Evolutionary conservation across 257 asterid genomes (phyloP), one percentile per base, ranked within the genome.

Genomic region (Plantago major): DNA sequence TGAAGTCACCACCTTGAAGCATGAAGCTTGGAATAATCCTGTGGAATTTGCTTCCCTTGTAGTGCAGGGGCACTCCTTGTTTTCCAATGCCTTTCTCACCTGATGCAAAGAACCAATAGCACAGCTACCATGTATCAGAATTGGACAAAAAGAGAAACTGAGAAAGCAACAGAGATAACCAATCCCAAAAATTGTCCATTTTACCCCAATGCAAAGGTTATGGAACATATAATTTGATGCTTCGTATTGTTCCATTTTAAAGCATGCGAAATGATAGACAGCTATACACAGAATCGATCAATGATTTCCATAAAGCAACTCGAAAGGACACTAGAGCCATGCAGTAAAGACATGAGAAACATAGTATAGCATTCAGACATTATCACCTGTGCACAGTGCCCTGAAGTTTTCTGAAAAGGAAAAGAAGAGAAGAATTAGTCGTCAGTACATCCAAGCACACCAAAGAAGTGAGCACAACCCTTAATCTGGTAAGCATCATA

Each of bases 1-100:
- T 93, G 68, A 93, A 93, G 81, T 87, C 99, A 55, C 99, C 99
- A 43, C 99, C 97, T 82, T 87, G 99, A 70, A 93, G 55, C 99
- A 93, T 93, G 80, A 93, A 93, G 82, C 95, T 89, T 17, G 99
- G 99, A 60, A 93, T 93, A 44, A 93, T 87, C 76, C 97, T 81
- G 46, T 89, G 99, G 81, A 93, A 83, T 56, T 60, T 30, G 81
- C 99, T 93, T 68, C 96, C 94, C 82, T 85, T 93, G 87, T 63
- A 93, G 76, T 93, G 95, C 66, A 93, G 92, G 73, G 94, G 82
- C 74, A 87, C 85, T 66, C 99, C 96, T 7, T 78, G 76, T 81
- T 83, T 83, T 61, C 97, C 99, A 43, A 74, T 18, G 13, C 99
- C 99, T 47, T 89, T 84, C 88, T 93, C 97, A 55, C 99, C 97